Percentiles rank a stretch among this genome's conserved stretches.
These are phyloP conservation scores for Karstenula rhodostoma DNA, from an alignment of 2,329 filamentous ascomycete genomes.

Conservation along the genomic window DNA sequence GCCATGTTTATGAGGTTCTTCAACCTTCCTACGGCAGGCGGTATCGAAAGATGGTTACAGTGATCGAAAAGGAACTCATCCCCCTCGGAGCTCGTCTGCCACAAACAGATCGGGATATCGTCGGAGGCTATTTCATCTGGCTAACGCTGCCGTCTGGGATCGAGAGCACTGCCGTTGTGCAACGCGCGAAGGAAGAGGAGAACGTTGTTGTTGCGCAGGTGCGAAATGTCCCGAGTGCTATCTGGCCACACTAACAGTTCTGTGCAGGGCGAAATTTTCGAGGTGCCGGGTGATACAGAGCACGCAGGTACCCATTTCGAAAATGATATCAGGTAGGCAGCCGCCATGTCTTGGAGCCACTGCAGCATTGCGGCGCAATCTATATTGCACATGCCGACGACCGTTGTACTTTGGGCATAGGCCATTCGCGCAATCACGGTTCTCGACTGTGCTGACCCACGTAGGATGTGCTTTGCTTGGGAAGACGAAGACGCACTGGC, in stretches of 20 bases:
- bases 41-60: constrained; percentile 64
- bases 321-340: constrained; percentile 49
- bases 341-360: constrained; percentile 17
- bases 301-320: constrained; percentile 63
- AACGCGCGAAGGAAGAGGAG: constrained; percentile 67
- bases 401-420: constrained; percentile 8
- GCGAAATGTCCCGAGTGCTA: constrained; percentile 19
- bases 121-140: constrained; percentile 90
- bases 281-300: constrained; percentile 58
- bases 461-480: constrained; percentile 55
- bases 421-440: not conserved
- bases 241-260: constrained; percentile 26
- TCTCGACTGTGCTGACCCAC: constrained; percentile 10
- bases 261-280: constrained; percentile 71
- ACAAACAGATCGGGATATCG: constrained; percentile 58
- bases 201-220: constrained; percentile 70
- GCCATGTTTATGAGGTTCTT: constrained; percentile 61
- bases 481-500: constrained; percentile 70
- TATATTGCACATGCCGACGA: not conserved
- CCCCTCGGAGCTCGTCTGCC: constrained; percentile 67
- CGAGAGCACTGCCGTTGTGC: constrained; percentile 63
- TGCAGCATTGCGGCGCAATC: constrained; percentile 3
- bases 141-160: constrained; percentile 67
- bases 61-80: constrained; percentile 66
- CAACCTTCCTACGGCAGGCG: constrained; percentile 64